A percentile compares a stretch with the other conserved stretches of the same genome.
These are phyloP conservation scores for Tritrichomonas musculus DNA, from an alignment of 208 protist genomes.

Conservation along the genomic window DNA sequence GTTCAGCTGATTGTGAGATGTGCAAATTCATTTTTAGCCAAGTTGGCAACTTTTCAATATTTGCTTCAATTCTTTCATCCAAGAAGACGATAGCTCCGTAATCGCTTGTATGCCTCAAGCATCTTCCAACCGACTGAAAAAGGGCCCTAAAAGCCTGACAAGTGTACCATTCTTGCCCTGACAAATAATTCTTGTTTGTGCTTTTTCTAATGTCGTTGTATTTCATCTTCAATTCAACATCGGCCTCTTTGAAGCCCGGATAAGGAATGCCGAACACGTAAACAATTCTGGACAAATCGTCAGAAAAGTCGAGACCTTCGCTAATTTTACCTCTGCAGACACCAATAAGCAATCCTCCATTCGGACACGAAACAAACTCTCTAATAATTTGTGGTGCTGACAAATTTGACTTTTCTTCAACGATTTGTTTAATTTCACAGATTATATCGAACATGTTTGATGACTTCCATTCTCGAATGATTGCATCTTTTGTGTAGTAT, in stretches of 20 bases:
- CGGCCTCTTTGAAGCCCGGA: background rate
- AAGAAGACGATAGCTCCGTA: slow-evolving; percentile 45
- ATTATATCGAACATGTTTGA: background rate
- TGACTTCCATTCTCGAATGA: slow-evolving; percentile 18
- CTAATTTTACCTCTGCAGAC: slow-evolving; percentile 45
- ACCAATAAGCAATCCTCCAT: slow-evolving; percentile 38
- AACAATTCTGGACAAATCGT: slow-evolving; percentile 31
- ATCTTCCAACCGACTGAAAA: slow-evolving; percentile 39
- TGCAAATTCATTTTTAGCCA: no score
- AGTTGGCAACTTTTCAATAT: no score
- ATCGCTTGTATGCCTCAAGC: slow-evolving; percentile 40
- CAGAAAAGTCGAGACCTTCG: slow-evolving; percentile 44
- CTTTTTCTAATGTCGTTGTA: background rate
- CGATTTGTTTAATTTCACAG: background rate
- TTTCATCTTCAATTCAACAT: background rate
- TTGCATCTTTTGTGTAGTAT: background rate
- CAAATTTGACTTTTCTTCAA: background rate
- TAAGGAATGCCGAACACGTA: background rate
- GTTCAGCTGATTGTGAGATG: no score
- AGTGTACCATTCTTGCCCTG: background rate
- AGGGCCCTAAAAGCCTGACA: background rate
- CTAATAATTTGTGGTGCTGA: background rate
- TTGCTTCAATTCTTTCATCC: slow-evolving; percentile 9
- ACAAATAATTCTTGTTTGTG: background rate
- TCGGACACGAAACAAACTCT: background rate